Conservation (phyloP, 257 asterid genomes). For the Solanum sitiens region DNA sequence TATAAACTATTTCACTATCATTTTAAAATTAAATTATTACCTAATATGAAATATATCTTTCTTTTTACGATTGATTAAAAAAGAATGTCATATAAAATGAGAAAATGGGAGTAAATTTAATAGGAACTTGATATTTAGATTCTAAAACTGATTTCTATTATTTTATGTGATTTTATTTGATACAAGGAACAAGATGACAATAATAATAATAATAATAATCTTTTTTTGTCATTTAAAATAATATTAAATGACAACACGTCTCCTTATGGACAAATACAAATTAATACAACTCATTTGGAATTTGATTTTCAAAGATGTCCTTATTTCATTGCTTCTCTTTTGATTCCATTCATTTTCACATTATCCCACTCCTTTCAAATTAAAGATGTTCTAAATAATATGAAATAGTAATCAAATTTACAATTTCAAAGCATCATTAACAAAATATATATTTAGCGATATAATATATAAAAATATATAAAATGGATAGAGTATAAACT, state of each 20-base stretch:
- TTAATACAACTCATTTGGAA: neutral
- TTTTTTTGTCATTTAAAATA: neutral
- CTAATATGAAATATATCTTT: fast-evolving
- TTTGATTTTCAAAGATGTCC: neutral
- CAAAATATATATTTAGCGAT: too few species aligned
- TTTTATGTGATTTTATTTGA: too few species aligned
- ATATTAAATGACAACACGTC: neutral
- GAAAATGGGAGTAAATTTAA: fast-evolving
- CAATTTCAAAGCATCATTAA: too few species aligned
- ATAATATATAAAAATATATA: too few species aligned
- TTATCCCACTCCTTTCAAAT: neutral
- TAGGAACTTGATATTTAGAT: neutral
- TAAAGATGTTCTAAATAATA: too few species aligned
- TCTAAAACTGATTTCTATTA: too few species aligned
- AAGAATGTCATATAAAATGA: too few species aligned
- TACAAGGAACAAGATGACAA: neutral
- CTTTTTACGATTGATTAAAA: fast-evolving
- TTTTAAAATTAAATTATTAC: too few species aligned
- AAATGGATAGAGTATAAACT: too few species aligned
- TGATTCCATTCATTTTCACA: neutral
- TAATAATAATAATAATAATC: too few species aligned
- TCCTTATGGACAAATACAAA: neutral
- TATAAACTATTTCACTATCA: fast-evolving
- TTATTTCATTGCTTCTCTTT: neutral
- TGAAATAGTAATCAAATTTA: too few species aligned